Evolutionary conservation across 2,329 filamentous ascomycete species (phyloP), one percentile per base, ranked within the genome.

Genomic region (Peltaster fructicola): DNA sequence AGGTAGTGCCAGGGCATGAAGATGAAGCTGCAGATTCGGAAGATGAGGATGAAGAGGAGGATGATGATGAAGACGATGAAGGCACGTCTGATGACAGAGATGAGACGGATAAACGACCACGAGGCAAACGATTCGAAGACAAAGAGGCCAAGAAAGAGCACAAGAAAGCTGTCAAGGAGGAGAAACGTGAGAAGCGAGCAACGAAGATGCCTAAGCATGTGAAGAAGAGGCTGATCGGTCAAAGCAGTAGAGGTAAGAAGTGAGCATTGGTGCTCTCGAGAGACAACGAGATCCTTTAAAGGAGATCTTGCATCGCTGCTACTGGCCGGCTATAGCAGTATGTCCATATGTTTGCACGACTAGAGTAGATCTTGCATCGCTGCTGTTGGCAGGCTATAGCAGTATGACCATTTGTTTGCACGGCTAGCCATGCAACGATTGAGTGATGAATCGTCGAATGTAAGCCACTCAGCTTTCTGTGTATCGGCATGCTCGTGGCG

Each of bases 161-260:
- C 51, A 98, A 98, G 51, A 68, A 70, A 48, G 74, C 76, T 2
- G 76, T 93, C 38, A 98, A 95, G 56, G 85, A 93, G 44, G 85
- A 84, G 43, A 93, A 92, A 58, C 72, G 81, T 17, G 84, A 93
- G 51, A 82, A 90, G 59, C 63, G 88, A 31, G 80, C 85, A 51
- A 77, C 79, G 4, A 98, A 98, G 61, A 91, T 98, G 55, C 85
- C 88, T 1, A 98, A 98, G 56, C 72, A 90, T 47, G 37, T 92
- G 16, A 98, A 98, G 65, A 95, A 93, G 61, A 79, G 76, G 48
- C 53, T 91, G 30, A 68, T 91, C 14, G 65, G 63, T 28, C 33
- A 39, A 59, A 59, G 34, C 61, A 63, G 9, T 60, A 68, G 28
- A 59, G 42, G 68, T 37, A 68, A 65, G 43, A 75, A 77, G 56